phyloP scores from a whole-genome alignment of 2,329 filamentous ascomycete species.

The Falciphora oryzae region DNA sequence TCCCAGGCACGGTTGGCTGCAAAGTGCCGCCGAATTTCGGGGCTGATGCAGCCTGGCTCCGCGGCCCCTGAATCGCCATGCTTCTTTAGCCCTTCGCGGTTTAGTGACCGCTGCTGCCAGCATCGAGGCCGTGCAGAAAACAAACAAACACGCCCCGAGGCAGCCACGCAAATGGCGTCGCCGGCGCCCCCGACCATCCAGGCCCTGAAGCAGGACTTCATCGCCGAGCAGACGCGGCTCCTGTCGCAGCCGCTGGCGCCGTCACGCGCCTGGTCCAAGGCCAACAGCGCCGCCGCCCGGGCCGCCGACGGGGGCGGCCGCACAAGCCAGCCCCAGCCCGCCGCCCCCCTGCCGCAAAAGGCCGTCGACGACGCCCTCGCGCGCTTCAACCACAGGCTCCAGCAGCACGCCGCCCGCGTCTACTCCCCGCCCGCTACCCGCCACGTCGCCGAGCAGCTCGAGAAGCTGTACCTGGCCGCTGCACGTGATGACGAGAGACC shows the following conservation, averaged over 20 bases:
- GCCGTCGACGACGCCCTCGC: slow-evolving; percentile 51
- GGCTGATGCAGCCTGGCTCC: neutral
- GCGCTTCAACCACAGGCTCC: slow-evolving; percentile 55
- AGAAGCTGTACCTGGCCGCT: slow-evolving; percentile 50
- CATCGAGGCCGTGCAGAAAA: neutral
- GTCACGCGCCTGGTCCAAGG: slow-evolving; percentile 45
- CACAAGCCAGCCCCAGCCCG: no score
- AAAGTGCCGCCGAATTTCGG: neutral
- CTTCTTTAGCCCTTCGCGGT: neutral
- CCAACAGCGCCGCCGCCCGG: slow-evolving; percentile 37
- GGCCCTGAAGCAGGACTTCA: slow-evolving; percentile 58
- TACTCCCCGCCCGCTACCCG: slow-evolving; percentile 65
- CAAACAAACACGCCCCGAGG: neutral
- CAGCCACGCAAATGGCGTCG: slow-evolving; percentile 3
- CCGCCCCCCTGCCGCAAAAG: slow-evolving; percentile 36
- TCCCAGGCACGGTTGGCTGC: neutral
- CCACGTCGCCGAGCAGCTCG: slow-evolving; percentile 68
- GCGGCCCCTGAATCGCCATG: neutral
- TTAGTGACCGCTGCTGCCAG: no score
- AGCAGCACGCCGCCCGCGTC: slow-evolving; percentile 59
- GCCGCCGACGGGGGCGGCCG: slow-evolving; percentile 29
- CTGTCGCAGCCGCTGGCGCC: slow-evolving; percentile 55
- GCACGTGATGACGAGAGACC: slow-evolving; percentile 32
- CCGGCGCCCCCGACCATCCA: slow-evolving; percentile 47
- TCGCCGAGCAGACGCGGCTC: slow-evolving; percentile 55